These are phyloP conservation scores for Fusarium ramigenum DNA, from an alignment of 2,329 filamentous ascomycete species.

Conservation along the genomic window DNA sequence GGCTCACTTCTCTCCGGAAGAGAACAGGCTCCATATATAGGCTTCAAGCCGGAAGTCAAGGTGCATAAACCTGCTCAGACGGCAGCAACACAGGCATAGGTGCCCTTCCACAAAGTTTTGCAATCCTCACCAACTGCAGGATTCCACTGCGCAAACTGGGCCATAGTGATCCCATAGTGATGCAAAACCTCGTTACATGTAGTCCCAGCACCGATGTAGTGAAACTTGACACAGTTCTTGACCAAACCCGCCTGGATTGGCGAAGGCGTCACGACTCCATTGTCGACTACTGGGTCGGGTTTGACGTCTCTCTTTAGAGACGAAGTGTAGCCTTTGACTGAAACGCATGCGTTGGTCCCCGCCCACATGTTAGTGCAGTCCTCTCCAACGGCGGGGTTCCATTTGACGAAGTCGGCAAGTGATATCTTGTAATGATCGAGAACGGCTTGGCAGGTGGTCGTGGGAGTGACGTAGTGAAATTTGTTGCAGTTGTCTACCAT, in stretches of 20 bases:
- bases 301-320: neutral
- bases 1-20: no score
- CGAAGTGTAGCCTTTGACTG: neutral
- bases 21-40: accelerated
- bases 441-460: neutral
- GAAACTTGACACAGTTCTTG: slow-evolving; percentile 9
- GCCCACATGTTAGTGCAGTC: neutral
- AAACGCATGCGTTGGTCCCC: neutral
- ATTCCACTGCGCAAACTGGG: slow-evolving; percentile 6
- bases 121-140: neutral
- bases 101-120: neutral
- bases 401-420: neutral
- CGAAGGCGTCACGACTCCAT: neutral
- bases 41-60: accelerated
- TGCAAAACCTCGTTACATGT: neutral
- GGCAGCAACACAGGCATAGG: neutral
- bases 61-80: neutral
- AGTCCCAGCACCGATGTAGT: neutral
- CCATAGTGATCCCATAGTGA: slow-evolving; percentile 1
- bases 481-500: slow-evolving; percentile 7
- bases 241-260: slow-evolving; percentile 2
- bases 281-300: neutral
- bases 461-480: neutral
- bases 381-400: neutral
- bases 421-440: neutral